Percentiles rank a stretch among this genome's conserved stretches.
Conservation (phyloP, 169 alveolate species). For the Cryptosporidium canis region DNA sequence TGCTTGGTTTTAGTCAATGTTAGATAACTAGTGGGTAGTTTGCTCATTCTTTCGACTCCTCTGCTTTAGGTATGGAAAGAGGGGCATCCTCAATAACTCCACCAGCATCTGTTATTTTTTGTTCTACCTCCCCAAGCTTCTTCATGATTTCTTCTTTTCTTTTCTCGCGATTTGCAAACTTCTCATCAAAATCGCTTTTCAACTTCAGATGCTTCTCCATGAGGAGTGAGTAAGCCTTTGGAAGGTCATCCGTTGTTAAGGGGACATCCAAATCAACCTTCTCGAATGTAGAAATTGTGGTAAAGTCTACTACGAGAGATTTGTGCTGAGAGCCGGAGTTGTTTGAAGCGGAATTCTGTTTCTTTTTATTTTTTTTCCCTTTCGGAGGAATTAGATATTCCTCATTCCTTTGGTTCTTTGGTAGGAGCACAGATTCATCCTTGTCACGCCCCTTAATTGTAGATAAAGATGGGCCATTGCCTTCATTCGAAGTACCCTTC, state of each 20-base stretch:
- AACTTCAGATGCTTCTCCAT: constrained; percentile 34
- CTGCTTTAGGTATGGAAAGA: not conserved
- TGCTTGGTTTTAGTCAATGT: not conserved
- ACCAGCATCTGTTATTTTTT: constrained; percentile 40
- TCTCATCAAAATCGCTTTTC: constrained; percentile 45
- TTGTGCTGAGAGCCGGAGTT: not conserved
- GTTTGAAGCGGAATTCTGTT: not conserved
- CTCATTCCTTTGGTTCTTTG: constrained; percentile 66
- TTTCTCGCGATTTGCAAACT: constrained; percentile 65
- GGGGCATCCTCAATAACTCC: constrained; percentile 28
- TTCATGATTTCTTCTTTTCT: constrained; percentile 61
- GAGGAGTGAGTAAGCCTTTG: constrained; percentile 24
- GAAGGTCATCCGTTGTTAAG: constrained; percentile 46
- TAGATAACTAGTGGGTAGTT: not conserved
- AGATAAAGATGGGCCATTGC: not conserved
- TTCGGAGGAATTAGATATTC: constrained; percentile 65
- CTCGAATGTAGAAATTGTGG: constrained; percentile 54
- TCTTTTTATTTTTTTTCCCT: constrained; percentile 44
- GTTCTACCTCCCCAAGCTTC: constrained; percentile 43
- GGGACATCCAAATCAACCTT: constrained; percentile 69
- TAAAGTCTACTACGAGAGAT: constrained; percentile 49
- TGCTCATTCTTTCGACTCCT: constrained; percentile 31
- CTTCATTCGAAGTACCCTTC: not conserved
- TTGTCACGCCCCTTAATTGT: constrained; percentile 42
- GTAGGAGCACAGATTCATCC: constrained; percentile 59